Evolutionary conservation across 306 rosid species (phyloP).

Genomic region (Quercus alba): DNA sequence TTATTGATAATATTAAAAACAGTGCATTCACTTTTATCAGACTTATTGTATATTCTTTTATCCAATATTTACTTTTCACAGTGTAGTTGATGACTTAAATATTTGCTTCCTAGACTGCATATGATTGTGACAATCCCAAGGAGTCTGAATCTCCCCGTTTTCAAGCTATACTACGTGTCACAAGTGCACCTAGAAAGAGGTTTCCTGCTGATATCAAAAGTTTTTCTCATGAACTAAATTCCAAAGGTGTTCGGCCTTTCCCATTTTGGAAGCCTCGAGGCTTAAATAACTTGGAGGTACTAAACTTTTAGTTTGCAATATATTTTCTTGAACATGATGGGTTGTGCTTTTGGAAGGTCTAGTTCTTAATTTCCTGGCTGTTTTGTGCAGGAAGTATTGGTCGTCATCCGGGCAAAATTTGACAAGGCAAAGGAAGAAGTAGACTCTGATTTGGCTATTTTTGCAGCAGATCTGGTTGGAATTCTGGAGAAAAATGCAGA

Average conservation of each 20-base stretch:
- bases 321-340: slow-evolving; percentile 12
- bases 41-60: slow-evolving; percentile 8
- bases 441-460: slow-evolving; percentile 78
- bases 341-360: slow-evolving; percentile 22
- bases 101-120: slow-evolving; percentile 54
- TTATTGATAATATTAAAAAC: neutral
- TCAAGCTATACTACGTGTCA: slow-evolving; percentile 92
- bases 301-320: slow-evolving; percentile 15
- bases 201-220: slow-evolving; percentile 85
- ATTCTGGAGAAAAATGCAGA: slow-evolving; percentile 91
- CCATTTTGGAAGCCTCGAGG: slow-evolving; percentile 98
- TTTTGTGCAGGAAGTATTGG: slow-evolving; percentile 79
- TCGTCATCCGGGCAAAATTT: slow-evolving; percentile 75
- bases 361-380: slow-evolving; percentile 19
- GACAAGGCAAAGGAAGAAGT: slow-evolving; percentile 98
- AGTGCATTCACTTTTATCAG: slow-evolving; percentile 6
- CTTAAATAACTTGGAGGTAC: slow-evolving; percentile 88
- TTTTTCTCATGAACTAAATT: slow-evolving; percentile 94
- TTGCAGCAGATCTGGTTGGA: slow-evolving; percentile 95
- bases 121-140: slow-evolving; percentile 93
- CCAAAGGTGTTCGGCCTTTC: slow-evolving; percentile 92
- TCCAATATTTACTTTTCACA: neutral
- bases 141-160: slow-evolving; percentile 99
- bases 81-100: slow-evolving; percentile 21
- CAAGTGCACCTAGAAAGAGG: slow-evolving; percentile 96